Conservation (phyloP, 495 filamentous ascomycete genomes). For the Neurospora hispaniola region DNA sequence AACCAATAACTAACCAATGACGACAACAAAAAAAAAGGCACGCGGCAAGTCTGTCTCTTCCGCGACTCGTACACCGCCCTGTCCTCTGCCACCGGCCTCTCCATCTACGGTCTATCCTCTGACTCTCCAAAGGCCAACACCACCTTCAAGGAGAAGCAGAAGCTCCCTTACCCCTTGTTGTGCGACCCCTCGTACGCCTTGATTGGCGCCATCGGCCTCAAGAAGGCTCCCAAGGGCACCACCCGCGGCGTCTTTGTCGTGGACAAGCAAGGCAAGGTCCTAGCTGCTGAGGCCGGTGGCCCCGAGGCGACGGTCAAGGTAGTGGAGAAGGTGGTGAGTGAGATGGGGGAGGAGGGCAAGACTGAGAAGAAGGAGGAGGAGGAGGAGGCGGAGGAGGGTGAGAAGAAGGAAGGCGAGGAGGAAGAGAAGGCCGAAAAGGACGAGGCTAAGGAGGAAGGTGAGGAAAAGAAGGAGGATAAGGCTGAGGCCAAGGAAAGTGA, state of each 20-base stretch:
- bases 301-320: slow-evolving; percentile 48
- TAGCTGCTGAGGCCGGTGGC: slow-evolving; percentile 49
- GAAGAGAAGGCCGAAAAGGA: neutral
- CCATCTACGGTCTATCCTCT: slow-evolving; percentile 78
- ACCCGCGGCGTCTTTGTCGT: slow-evolving; percentile 78
- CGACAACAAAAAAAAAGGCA: slow-evolving; percentile 45
- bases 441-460: neutral
- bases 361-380: slow-evolving; percentile 2
- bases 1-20: slow-evolving; percentile 6
- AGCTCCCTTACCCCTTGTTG: slow-evolving; percentile 76
- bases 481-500: neutral
- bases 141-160: slow-evolving; percentile 80
- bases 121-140: slow-evolving; percentile 86
- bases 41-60: slow-evolving; percentile 86
- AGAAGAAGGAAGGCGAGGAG: neutral
- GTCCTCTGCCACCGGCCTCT: slow-evolving; percentile 69
- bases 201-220: slow-evolving; percentile 64
- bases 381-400: slow-evolving; percentile 5
- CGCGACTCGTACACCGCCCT: slow-evolving; percentile 69
- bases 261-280: slow-evolving; percentile 61
- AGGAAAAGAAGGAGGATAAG: neutral
- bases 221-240: slow-evolving; percentile 67
- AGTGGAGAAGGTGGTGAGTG: slow-evolving; percentile 41
- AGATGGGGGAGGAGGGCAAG: slow-evolving; percentile 16
- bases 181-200: slow-evolving; percentile 68